Conservation (phyloP, 2,329 filamentous ascomycete genomes). For the Ophiostoma ulmi region DNA sequence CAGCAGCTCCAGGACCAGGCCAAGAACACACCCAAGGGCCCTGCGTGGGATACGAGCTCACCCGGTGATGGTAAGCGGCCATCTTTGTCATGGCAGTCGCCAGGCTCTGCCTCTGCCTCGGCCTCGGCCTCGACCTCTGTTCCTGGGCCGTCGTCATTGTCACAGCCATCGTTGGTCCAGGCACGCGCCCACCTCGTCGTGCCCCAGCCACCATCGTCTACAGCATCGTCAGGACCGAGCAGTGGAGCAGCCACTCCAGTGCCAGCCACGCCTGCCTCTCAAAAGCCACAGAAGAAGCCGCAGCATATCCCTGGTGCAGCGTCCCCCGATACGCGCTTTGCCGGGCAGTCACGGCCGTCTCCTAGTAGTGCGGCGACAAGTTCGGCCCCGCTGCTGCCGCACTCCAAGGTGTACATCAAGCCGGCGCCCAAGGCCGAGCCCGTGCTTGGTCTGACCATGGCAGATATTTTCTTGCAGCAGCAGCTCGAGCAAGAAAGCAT, state of each 20-base stretch:
- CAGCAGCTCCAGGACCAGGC: slow-evolving; percentile 52
- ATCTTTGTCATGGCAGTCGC: slow-evolving; percentile 16
- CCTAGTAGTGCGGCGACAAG: slow-evolving; percentile 30
- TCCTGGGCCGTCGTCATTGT: neutral
- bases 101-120: neutral
- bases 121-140: neutral
- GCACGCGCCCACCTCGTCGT: neutral
- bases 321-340: slow-evolving; percentile 58
- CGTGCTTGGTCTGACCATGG: slow-evolving; percentile 64
- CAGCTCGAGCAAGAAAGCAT: slow-evolving; percentile 76
- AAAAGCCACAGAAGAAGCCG: slow-evolving; percentile 34
- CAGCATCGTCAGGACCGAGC: neutral
- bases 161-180: neutral
- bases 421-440: slow-evolving; percentile 54
- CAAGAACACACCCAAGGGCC: slow-evolving; percentile 30
- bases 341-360: slow-evolving; percentile 48
- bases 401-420: slow-evolving; percentile 57
- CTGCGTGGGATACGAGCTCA: slow-evolving; percentile 33
- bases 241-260: neutral
- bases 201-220: slow-evolving; percentile 3
- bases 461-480: slow-evolving; percentile 85
- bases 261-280: slow-evolving; percentile 19
- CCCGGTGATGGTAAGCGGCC: slow-evolving; percentile 16
- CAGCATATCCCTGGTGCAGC: slow-evolving; percentile 44
- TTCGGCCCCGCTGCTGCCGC: slow-evolving; percentile 45